These are phyloP conservation scores for Pichia kluyveri DNA, from an alignment of 805 yeast genomes.

Conservation along the genomic window DNA sequence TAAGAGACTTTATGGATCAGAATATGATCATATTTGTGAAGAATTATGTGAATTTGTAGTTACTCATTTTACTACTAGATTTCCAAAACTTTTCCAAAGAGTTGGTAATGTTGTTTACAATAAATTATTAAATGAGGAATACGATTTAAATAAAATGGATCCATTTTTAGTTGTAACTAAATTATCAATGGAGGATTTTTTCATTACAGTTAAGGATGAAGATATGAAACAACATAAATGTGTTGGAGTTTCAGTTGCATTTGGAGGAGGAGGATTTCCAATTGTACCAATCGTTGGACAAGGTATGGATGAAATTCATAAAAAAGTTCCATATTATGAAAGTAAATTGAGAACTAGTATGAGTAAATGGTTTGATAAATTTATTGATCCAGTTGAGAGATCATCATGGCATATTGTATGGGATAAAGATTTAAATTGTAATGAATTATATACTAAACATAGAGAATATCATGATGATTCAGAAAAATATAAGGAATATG, in stretches of 20 bases:
- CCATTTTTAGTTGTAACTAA: conserved; percentile 37
- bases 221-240: conserved; percentile 32
- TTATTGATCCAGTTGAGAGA: conserved; percentile 38
- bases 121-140: conserved; percentile 33
- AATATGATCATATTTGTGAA: conserved; percentile 27
- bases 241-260: conserved; percentile 43
- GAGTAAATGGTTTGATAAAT: conserved; percentile 41
- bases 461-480: conserved; percentile 28
- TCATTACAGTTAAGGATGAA: conserved; percentile 29
- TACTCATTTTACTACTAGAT: conserved; percentile 34
- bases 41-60: conserved; percentile 36
- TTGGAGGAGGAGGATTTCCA: conserved; percentile 45
- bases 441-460: conserved; percentile 23
- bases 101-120: conserved; percentile 29
- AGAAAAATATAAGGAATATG: conserved; percentile 22
- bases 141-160: conserved; percentile 36
- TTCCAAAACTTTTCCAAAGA: conserved; percentile 34
- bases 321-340: conserved; percentile 39
- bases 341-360: conserved; percentile 37
- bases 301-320: conserved; percentile 37
- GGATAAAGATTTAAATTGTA: conserved; percentile 32
- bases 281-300: conserved; percentile 23
- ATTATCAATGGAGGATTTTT: conserved; percentile 44
- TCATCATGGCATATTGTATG: conserved; percentile 43
- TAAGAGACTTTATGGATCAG: conserved; percentile 24